Evolutionary conservation across 2,329 filamentous ascomycete genomes (phyloP), one percentile per base, ranked within the genome.

Genomic region (Metarhizium humberi): DNA sequence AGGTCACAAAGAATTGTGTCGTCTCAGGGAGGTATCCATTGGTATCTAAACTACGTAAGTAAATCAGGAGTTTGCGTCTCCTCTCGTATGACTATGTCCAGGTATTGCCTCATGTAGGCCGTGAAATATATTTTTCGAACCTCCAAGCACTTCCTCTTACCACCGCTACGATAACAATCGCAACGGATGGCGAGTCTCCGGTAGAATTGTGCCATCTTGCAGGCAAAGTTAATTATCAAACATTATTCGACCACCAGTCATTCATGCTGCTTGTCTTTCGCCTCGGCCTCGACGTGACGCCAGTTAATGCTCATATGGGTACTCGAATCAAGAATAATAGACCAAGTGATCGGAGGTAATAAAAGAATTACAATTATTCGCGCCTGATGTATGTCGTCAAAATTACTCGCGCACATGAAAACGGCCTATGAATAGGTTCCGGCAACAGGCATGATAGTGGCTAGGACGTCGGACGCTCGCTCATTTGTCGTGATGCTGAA

Each of bases 1-100:
- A 36, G 16, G 29, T 25, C 13, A 32, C 43, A n/a, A 32, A 16
- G 10, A 34, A 43, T 20, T n/a, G 10, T 34, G 32, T 7, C 38
- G 16, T 34, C 38, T 51, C 20, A 50, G 48, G 45, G 51, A 50
- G 42, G 47, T 55, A 56, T 50, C 53, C 52, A 57, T 60, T 63
- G 58, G 57, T 62, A 65, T 63, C 58, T 57, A 62, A 64, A 57
- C 60, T 62, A 62, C 54, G 32, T 60, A 60, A 60, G 49, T 56
- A 61, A 59, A 58, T 62, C 58, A 53, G 56, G 57, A 62, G 52
- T 11, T 34, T 46, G 36, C 36, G 20, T 42, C 48, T 57, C 60
- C 50, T 47, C 54, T 55, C 53, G 55, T 56, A 59, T 56, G 54
- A 55, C 53, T 53, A 56, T 56, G 50, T 60, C 53, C 59, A 56